Evolutionary conservation across 73 alveolate genomes (phyloP).

Genomic region (Paramecium octaurelia): DNA sequence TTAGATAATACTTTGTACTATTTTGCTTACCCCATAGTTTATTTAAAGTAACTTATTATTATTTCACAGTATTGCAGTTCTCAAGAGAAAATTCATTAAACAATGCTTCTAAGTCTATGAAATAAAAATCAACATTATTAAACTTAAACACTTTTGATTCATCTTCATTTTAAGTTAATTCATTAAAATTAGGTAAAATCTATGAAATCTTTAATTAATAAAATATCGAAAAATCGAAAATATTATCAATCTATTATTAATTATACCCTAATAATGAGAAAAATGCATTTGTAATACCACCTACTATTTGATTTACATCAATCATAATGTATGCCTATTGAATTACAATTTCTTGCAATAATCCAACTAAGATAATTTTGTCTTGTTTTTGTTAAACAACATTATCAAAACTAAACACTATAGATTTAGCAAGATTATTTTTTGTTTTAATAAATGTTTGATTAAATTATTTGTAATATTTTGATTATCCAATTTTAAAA

Average conservation of each 20-base stretch:
- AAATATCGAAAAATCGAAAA: background rate
- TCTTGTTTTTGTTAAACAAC: background rate
- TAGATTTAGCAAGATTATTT: background rate
- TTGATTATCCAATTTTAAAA: conserved; percentile 8
- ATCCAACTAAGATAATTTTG: background rate
- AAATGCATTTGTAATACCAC: background rate
- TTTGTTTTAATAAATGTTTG: background rate
- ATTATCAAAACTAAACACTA: background rate
- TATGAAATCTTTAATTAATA: background rate
- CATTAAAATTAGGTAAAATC: background rate
- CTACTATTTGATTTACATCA: background rate
- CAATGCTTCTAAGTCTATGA: background rate
- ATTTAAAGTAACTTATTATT: background rate
- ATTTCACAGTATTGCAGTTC: background rate
- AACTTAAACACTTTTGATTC: background rate
- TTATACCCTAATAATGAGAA: background rate
- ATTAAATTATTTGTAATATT: background rate
- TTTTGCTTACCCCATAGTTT: background rate
- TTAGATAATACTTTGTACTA: background rate
- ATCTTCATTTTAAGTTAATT: background rate
- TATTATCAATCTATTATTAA: background rate
- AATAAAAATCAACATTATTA: background rate
- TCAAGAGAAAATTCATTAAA: background rate
- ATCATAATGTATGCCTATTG: background rate
- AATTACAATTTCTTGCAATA: background rate